Percentiles rank a stretch among this genome's conserved stretches.
Conservation (phyloP, 2,329 filamentous ascomycete genomes). For the Pestalotiopsis sp. region DNA sequence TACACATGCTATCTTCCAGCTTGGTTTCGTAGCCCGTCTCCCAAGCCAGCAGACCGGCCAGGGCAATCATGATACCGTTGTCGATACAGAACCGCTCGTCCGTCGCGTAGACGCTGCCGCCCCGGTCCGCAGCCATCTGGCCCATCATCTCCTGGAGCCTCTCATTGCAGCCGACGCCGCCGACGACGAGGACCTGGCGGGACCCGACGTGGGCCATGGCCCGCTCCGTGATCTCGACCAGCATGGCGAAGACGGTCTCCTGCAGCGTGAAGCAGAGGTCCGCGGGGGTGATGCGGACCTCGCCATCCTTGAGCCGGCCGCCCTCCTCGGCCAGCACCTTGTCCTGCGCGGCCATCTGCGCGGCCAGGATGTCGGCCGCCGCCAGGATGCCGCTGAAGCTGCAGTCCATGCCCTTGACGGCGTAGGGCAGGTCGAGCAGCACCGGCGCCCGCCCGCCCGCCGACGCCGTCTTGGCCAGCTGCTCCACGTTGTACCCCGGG, state of each 20-base stretch:
- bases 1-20: slow-evolving; percentile 80
- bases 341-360: slow-evolving; percentile 54
- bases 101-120: slow-evolving; percentile 89
- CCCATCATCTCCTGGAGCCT: slow-evolving; percentile 98
- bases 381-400: slow-evolving; percentile 92
- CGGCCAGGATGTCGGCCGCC: slow-evolving; percentile 76
- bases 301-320: slow-evolving; percentile 38
- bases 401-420: slow-evolving; percentile 98
- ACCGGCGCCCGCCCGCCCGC: slow-evolving; percentile 47
- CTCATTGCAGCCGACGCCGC: slow-evolving; percentile 94
- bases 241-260: slow-evolving; percentile 94
- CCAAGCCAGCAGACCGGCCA: slow-evolving; percentile 86
- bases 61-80: slow-evolving; percentile 99
- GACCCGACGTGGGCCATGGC: slow-evolving; percentile 98
- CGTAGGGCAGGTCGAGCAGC: slow-evolving; percentile 86
- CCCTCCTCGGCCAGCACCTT: slow-evolving; percentile 29
- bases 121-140: slow-evolving; percentile 84
- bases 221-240: slow-evolving; percentile 96
- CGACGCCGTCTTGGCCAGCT: slow-evolving; percentile 69
- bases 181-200: slow-evolving; percentile 88
- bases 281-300: slow-evolving; percentile 67
- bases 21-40: slow-evolving; percentile 76
- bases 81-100: slow-evolving; percentile 99
- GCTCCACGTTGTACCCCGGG: slow-evolving; percentile 97
- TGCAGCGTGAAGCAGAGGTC: slow-evolving; percentile 94